Base-by-base conservation (phyloP, 306 rosid genomes). In the Elaeagnus macrophylla region DNA sequence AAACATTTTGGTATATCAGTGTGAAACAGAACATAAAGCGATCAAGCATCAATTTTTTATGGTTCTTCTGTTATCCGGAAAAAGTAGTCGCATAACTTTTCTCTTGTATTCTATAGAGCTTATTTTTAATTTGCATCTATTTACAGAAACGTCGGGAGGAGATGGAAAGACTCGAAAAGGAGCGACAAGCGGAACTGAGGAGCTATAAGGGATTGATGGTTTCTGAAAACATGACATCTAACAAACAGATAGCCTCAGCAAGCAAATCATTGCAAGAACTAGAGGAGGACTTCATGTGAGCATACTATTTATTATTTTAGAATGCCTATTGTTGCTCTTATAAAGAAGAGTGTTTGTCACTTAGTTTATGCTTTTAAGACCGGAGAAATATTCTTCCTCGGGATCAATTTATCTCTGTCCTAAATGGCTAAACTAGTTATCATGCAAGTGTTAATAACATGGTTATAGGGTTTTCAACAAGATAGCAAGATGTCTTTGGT, bases 141-240 rank as follows among this genome's bases (percentile, higher is more conserved):
- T 32, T 59, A 65, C 77, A 90, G 97, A 90, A 90, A 74, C 94
- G 95, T 5, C 91, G 86, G 0, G 95, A 90, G 75, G 97, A 90
- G 65, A 10, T 90, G 84, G 97, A 83, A 5, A 83, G 95, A 62
- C 78, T 90, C 10, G 97, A 90, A 49, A 86, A 83, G 71, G 97
- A 90, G 76, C 86, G 69, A 67, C 95, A 90, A 67, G 67, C 86
- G 13, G 97, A 90, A 70, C 66, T 86, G 41, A 81, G 81, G 83
- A 90, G 97, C 84, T 90, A 90, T 74, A 90, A 83, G 68, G 95
- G 94, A 54, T 70, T 90, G 79, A 90, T 90, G 95, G 88, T 81
- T n/a, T 74, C 94, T 7, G 95, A 86, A 54, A 90, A 90, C 17
- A 86, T 90, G 95, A 86, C 94, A 61, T 90, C 95, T 11, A 90